phyloP scores from a whole-genome alignment of 768 basidiomycete genomes.

The Suillus hirtellus region DNA sequence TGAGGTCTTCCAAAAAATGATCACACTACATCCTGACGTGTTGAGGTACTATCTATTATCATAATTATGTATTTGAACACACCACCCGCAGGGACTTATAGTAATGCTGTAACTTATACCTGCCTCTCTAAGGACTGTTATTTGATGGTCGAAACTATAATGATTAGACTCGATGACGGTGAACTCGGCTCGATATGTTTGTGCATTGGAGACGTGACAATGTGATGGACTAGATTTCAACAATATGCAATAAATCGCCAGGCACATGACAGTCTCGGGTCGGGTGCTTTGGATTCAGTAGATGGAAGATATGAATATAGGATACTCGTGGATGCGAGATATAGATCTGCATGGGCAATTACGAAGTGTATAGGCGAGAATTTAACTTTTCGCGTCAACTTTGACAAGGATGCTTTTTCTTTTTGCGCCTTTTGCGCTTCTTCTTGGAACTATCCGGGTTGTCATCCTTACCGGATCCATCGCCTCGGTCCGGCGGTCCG shows the following conservation, averaged over 20 bases:
- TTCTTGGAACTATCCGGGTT: constrained; percentile 43
- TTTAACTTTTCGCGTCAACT: background rate
- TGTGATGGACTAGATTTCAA: background rate
- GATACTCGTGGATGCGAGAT: background rate
- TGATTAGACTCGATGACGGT: background rate
- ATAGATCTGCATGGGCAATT: constrained; percentile 5
- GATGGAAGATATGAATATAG: background rate
- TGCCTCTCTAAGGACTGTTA: background rate
- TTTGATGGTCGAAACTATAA: background rate
- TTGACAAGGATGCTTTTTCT: constrained; percentile 41
- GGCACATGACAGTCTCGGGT: background rate
- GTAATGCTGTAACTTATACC: constrained; percentile 7
- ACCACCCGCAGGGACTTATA: constrained; percentile 9
- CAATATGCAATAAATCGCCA: constrained; percentile 5
- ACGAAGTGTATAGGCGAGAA: background rate
- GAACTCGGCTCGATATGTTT: background rate
- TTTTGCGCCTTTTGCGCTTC: constrained; percentile 54
- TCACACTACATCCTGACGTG: background rate
- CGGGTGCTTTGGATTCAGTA: background rate
- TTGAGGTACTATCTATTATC: constrained; percentile 5
- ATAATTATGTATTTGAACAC: constrained; percentile 9
- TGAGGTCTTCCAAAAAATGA: constrained; percentile 3
- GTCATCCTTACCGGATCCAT: constrained; percentile 18
- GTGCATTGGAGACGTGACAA: background rate
- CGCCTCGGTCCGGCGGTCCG: constrained; percentile 41